These are phyloP conservation scores for Micromonas pusilla DNA, from an alignment of 139 green algal species.

Conservation along the genomic window DNA sequence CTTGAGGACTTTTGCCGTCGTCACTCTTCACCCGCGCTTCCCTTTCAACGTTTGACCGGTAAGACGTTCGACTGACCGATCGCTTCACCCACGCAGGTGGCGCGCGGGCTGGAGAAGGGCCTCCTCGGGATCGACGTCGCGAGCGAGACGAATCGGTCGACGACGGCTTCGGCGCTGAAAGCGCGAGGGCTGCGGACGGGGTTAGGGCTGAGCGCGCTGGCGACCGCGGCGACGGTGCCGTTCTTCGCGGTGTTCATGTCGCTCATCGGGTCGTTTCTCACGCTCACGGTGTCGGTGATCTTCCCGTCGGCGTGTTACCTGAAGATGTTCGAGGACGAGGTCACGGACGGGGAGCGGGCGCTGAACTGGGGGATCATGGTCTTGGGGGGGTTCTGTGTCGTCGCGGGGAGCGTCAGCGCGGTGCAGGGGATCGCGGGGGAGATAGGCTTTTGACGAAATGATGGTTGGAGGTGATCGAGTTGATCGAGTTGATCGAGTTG, in stretches of 20 bases:
- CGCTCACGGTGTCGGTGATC: constrained; percentile 27
- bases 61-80: too few relatives aligned
- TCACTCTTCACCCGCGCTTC: too few relatives aligned
- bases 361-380: constrained; percentile 28
- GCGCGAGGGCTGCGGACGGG: background rate
- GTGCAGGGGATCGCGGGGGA: background rate
- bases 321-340: constrained; percentile 27
- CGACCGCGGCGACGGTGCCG: constrained; percentile 11
- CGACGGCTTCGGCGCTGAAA: background rate
- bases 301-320: constrained; percentile 30
- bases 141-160: background rate
- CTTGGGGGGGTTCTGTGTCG: constrained; percentile 13
- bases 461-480: too few relatives aligned
- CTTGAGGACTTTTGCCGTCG: too few relatives aligned
- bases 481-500: too few relatives aligned
- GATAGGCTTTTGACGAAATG: too few relatives aligned
- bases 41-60: too few relatives aligned
- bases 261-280: constrained; percentile 27
- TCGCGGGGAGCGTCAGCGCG: background rate
- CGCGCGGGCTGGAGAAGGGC: constrained; percentile 14
- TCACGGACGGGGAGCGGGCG: background rate
- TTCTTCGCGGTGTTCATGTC: constrained; percentile 31
- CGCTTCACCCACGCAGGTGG: too few relatives aligned
- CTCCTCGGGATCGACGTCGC: background rate
- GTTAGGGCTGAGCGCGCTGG: constrained; percentile 1